Percentiles rank a stretch among this genome's conserved stretches.
These are phyloP conservation scores for Aureobasidium subglaciale DNA, from an alignment of 2,329 filamentous ascomycete species.

Conservation along the genomic window DNA sequence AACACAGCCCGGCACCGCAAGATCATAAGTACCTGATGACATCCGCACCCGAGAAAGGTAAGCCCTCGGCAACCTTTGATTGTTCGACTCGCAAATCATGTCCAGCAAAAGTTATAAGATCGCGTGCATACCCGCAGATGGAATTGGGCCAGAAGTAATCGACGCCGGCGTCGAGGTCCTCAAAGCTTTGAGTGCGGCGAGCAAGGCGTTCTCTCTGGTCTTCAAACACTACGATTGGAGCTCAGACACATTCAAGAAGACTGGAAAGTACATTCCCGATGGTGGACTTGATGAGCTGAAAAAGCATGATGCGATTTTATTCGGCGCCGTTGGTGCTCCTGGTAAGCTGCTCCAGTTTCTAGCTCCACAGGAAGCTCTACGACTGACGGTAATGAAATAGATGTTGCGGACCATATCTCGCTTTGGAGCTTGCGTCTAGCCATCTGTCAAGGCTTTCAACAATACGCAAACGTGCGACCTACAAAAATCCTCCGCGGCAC, in stretches of 20 bases:
- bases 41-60: no score
- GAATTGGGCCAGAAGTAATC: conserved; percentile 63
- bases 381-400: conserved; percentile 22
- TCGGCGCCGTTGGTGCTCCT: conserved; percentile 60
- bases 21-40: neutral
- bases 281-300: conserved; percentile 51
- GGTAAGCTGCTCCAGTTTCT: conserved; percentile 27
- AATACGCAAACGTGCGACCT: conserved; percentile 52
- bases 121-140: conserved; percentile 62
- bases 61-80: no score
- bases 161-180: conserved; percentile 56
- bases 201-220: conserved; percentile 51
- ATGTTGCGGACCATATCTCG: conserved; percentile 51
- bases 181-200: conserved; percentile 42
- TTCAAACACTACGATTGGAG: conserved; percentile 62
- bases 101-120: conserved; percentile 40
- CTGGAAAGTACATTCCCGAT: conserved; percentile 57
- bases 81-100: neutral
- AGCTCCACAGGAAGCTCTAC: neutral
- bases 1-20: neutral
- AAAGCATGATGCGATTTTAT: conserved; percentile 59
- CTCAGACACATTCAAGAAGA: conserved; percentile 58
- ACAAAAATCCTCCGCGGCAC: conserved; percentile 57
- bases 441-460: conserved; percentile 49
- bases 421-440: conserved; percentile 51